phyloP scores from a whole-genome alignment of 306 rosid species.

The Ormosia emarginata region DNA sequence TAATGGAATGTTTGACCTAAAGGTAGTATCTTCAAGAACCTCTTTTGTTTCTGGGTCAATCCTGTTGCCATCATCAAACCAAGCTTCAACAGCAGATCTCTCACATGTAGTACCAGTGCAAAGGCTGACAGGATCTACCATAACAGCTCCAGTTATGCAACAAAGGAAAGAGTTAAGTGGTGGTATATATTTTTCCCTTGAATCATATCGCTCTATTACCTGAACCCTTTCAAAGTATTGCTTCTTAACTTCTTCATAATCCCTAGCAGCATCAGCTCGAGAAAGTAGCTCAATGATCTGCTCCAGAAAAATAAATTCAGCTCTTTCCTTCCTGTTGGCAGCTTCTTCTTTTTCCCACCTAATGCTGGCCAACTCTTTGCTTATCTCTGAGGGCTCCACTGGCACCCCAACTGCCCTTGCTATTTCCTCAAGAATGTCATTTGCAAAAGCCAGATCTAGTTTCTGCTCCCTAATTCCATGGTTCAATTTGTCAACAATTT shows the following conservation, averaged over 20 bases:
- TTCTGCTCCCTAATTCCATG: conserved; percentile 67
- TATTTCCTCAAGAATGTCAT: conserved; percentile 57
- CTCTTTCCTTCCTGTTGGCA: conserved; percentile 56
- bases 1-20: conserved; percentile 58
- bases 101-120: conserved; percentile 83
- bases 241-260: conserved; percentile 56
- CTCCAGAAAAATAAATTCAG: conserved; percentile 59
- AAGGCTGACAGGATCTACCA: conserved; percentile 90
- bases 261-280: conserved; percentile 67
- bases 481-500: conserved; percentile 57
- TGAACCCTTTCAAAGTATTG: conserved; percentile 58
- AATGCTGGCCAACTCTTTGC: conserved; percentile 73
- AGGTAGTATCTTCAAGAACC: conserved; percentile 55
- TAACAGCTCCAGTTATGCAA: conserved; percentile 45
- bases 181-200: conserved; percentile 47
- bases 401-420: conserved; percentile 81
- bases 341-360: conserved; percentile 79
- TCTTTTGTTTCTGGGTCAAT: conserved; percentile 64
- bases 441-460: conserved; percentile 68
- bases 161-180: conserved; percentile 67
- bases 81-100: conserved; percentile 57
- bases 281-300: conserved; percentile 81
- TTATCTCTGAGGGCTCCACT: conserved; percentile 66
- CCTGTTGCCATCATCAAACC: conserved; percentile 47
- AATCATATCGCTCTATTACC: conserved; percentile 51